Conservation (phyloP, 257 asterid genomes). For the Gentiana macrophylla region DNA sequence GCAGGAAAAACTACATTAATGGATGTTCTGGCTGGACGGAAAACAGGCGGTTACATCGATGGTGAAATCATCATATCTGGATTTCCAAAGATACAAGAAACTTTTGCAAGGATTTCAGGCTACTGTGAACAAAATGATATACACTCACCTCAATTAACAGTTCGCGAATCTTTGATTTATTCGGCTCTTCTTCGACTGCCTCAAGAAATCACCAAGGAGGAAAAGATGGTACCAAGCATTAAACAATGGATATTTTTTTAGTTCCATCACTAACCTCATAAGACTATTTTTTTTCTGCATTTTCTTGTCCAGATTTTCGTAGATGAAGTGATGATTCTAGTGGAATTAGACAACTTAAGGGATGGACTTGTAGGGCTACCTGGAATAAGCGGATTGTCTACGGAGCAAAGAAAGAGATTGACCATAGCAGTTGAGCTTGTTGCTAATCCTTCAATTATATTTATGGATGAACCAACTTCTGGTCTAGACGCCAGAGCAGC, state of each 20-base stretch:
- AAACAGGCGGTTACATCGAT: slow-evolving; percentile 58
- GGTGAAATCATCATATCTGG: slow-evolving; percentile 61
- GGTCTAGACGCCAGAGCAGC: slow-evolving; percentile 75
- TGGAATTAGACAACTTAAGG: slow-evolving; percentile 44
- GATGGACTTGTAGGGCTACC: slow-evolving; percentile 56
- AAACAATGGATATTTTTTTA: background rate
- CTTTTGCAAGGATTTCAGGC: slow-evolving; percentile 61
- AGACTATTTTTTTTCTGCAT: background rate
- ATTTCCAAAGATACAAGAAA: slow-evolving; percentile 50
- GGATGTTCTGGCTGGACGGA: slow-evolving; percentile 67
- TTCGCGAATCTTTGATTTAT: slow-evolving; percentile 48
- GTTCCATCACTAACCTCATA: background rate
- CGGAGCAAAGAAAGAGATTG: slow-evolving; percentile 55
- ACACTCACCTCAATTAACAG: slow-evolving; percentile 66
- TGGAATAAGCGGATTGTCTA: slow-evolving; percentile 50
- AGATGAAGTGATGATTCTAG: slow-evolving; percentile 49
- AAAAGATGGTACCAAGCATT: slow-evolving; percentile 30
- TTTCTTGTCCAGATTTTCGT: slow-evolving; percentile 33
- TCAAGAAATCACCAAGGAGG: slow-evolving; percentile 30
- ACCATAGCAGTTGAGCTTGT: slow-evolving; percentile 65
- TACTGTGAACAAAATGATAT: slow-evolving; percentile 61
- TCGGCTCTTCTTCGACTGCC: slow-evolving; percentile 59
- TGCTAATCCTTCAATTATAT: slow-evolving; percentile 64
- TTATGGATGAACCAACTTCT: slow-evolving; percentile 71
- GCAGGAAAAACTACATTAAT: slow-evolving; percentile 69